A percentile compares a stretch with the other conserved stretches of the same genome.
Evolutionary conservation across 768 basidiomycete genomes (phyloP).

Genomic region (Suillus hirtellus): DNA sequence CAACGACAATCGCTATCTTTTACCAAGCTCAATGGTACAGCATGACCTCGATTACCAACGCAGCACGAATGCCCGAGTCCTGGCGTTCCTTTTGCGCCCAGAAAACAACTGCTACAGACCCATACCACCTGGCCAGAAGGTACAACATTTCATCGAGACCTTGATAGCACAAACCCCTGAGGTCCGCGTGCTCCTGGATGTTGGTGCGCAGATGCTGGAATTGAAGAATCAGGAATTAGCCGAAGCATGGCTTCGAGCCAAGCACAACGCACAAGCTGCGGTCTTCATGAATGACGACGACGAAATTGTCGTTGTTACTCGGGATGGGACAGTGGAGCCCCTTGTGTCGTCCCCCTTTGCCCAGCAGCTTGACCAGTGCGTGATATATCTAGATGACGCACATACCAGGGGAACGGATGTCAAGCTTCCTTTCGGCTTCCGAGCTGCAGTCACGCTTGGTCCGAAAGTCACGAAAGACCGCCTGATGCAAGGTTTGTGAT

Average conservation of each 20-base stretch:
- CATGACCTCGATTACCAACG: constrained; percentile 29
- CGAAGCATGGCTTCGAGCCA: constrained; percentile 39
- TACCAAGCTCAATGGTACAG: constrained; percentile 37
- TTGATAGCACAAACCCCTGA: constrained; percentile 37
- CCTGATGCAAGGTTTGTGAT: constrained; percentile 33
- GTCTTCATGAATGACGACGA: constrained; percentile 37
- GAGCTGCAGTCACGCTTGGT: constrained; percentile 40
- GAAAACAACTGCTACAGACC: constrained; percentile 21
- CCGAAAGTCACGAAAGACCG: constrained; percentile 40
- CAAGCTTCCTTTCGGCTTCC: constrained; percentile 34
- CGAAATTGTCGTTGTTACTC: constrained; percentile 33
- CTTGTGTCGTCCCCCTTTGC: constrained; percentile 35
- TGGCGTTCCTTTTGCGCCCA: constrained; percentile 31
- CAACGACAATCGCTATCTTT: constrained; percentile 39
- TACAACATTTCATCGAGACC: constrained; percentile 25
- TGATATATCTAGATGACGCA: constrained; percentile 41
- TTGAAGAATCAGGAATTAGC: constrained; percentile 44
- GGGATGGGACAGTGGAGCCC: constrained; percentile 30
- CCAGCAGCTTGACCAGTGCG: constrained; percentile 37
- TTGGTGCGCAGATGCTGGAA: constrained; percentile 59
- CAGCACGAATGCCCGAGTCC: constrained; percentile 47
- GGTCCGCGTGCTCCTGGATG: constrained; percentile 52
- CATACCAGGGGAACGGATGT: constrained; percentile 43
- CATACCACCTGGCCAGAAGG: constrained; percentile 14
- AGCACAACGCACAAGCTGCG: constrained; percentile 23